These are phyloP conservation scores for Trichoderma semiorbis DNA, from an alignment of 2,329 filamentous ascomycete genomes.

Conservation along the genomic window DNA sequence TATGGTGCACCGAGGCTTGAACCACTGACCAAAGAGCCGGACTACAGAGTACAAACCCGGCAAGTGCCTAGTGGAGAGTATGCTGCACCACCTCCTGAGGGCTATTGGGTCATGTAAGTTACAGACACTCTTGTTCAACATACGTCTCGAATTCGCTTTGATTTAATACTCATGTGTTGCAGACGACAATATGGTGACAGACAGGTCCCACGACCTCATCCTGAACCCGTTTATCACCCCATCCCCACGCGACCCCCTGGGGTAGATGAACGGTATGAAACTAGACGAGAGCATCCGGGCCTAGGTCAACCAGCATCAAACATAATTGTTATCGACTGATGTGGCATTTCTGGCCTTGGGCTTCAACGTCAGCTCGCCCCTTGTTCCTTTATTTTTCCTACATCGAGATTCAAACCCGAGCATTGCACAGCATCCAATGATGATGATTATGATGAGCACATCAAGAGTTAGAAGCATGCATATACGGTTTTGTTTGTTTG, in stretches of 20 bases:
- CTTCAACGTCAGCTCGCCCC: not conserved
- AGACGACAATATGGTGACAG: conserved; percentile 19
- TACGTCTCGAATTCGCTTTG: not conserved
- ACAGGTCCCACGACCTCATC: not conserved
- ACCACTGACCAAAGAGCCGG: not conserved
- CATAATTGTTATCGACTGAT: conserved; percentile 18
- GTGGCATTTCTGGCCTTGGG: not conserved
- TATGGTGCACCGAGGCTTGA: not conserved
- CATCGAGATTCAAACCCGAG: not conserved
- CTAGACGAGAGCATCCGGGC: conserved; percentile 20
- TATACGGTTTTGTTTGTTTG: not conserved
- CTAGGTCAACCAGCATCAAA: not conserved
- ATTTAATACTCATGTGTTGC: conserved; percentile 20
- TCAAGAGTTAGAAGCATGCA: not conserved
- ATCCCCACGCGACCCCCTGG: conserved; percentile 12
- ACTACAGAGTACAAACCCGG: conserved; percentile 18
- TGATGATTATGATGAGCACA: not conserved
- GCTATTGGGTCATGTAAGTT: conserved; percentile 28
- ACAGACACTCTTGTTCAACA: not conserved
- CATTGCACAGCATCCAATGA: not conserved
- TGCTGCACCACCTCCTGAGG: conserved; percentile 20
- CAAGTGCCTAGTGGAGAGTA: conserved; percentile 16
- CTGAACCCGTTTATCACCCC: conserved; percentile 22
- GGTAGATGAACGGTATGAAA: conserved; percentile 19
- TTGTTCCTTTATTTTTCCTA: not conserved